Conservation (phyloP, 192 early-diverging fungal species). For the Coemansia guatemalensis region DNA sequence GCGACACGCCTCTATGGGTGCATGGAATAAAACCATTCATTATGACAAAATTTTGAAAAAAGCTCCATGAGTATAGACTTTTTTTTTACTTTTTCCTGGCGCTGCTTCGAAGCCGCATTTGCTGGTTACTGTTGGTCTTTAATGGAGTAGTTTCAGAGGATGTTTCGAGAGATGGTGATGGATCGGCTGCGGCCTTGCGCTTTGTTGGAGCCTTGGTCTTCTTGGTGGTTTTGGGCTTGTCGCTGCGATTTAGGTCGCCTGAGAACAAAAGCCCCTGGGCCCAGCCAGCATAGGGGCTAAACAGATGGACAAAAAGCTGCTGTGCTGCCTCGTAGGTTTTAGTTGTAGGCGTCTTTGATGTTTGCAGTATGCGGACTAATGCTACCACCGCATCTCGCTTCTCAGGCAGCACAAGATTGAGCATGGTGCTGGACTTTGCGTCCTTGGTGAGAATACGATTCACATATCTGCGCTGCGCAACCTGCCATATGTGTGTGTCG, state of each 20-base stretch:
- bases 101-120: slow-evolving; percentile 13
- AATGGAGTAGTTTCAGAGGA: not conserved
- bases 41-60: slow-evolving; percentile 44
- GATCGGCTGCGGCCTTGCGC: slow-evolving; percentile 13
- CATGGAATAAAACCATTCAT: slow-evolving; percentile 45
- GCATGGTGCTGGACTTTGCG: not conserved
- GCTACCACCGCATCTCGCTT: slow-evolving; percentile 8
- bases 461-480: slow-evolving; percentile 82
- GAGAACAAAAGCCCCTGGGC: slow-evolving; percentile 66
- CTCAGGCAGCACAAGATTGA: slow-evolving; percentile 2
- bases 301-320: slow-evolving; percentile 69
- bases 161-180: not conserved
- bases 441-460: slow-evolving; percentile 1
- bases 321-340: slow-evolving; percentile 70
- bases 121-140: not conserved
- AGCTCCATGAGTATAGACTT: not conserved
- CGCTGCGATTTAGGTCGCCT: slow-evolving; percentile 34
- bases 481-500: slow-evolving; percentile 97
- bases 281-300: slow-evolving; percentile 83
- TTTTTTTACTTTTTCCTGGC: not conserved
- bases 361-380: slow-evolving; percentile 32
- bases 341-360: slow-evolving; percentile 63
- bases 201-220: slow-evolving; percentile 13
- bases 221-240: slow-evolving; percentile 9
- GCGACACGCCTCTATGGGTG: slow-evolving; percentile 45